Percentiles rank a stretch among this genome's conserved stretches.
Evolutionary conservation across 495 filamentous ascomycete genomes (phyloP).

Genomic region (Lophiostoma macrostomum): DNA sequence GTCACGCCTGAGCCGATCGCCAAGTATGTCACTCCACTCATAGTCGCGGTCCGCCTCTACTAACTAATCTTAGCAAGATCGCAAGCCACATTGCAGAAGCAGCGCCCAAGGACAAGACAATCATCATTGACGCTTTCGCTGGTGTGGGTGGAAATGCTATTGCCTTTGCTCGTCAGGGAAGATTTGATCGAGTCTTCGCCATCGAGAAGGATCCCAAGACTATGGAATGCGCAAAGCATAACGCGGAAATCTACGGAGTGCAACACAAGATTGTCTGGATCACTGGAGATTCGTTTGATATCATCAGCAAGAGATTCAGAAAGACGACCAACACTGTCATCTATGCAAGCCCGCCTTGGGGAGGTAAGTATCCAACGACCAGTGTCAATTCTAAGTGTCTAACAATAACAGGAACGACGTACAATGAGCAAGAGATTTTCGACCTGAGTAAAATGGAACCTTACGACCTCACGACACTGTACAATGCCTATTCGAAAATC

Average conservation of each 20-base stretch:
- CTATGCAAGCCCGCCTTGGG: constrained; percentile 95
- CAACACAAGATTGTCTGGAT: constrained; percentile 76
- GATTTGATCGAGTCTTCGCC: constrained; percentile 78
- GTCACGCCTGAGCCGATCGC: constrained; percentile 92
- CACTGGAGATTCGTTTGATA: constrained; percentile 74
- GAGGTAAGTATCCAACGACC: constrained; percentile 52
- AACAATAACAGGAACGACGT: constrained; percentile 63
- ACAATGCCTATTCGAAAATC: constrained; percentile 54
- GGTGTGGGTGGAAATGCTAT: constrained; percentile 95
- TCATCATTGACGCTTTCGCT: constrained; percentile 82
- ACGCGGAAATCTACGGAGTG: constrained; percentile 85
- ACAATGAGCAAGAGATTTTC: constrained; percentile 73
- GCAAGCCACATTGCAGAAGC: constrained; percentile 64
- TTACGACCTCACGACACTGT: constrained; percentile 65
- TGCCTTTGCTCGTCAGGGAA: constrained; percentile 74
- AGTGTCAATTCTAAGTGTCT: background rate
- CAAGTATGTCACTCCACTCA: constrained; percentile 50
- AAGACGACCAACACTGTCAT: constrained; percentile 53
- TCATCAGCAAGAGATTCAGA: constrained; percentile 41
- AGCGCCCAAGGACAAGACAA: constrained; percentile 50
- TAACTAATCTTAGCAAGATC: constrained; percentile 59
- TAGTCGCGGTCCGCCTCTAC: background rate
- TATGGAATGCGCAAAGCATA: constrained; percentile 85
- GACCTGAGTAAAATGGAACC: constrained; percentile 85
- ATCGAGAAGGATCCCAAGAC: constrained; percentile 78